Base-by-base conservation (phyloP, 495 filamentous ascomycete genomes). In the Hypoxylon trugodes region DNA sequence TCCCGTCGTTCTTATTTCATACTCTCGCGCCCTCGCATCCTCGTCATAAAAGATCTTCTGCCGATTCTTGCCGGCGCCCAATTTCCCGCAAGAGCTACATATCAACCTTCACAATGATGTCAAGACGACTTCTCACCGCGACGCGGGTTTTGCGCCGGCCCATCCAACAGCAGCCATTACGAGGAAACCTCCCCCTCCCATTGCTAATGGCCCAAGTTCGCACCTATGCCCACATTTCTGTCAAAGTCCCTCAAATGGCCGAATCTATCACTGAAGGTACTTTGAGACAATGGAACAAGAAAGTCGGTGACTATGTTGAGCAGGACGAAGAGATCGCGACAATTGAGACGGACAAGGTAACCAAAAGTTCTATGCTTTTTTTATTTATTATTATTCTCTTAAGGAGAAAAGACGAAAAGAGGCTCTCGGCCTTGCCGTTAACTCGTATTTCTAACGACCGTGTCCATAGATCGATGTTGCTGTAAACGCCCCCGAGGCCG, bases 261-360 rank as follows among this genome's bases (percentile, higher is more conserved):
- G 95, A 99, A 75, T 99, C 96, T 10, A 98, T 99, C 73, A 96
- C 91, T 35, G 95, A 99, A 76, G 95, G 95, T 50, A 98, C 96
- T 15, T 75, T 99, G 72, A 98, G 96, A 79, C 92, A 96, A 69
- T 99, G 90, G 81, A 89, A 86, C 58, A 98, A 98, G 84, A 86
- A 96, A 79, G 81, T 97, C 73, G 95, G 95, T 53, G 96, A 99
- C 79, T 95, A 85, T 68, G 93, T 99, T 12, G 91, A 95, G 79
- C 88, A 89, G 70, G 96, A 98, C 70, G 96, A 99, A 76, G 96
- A 98, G 74, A 95, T 99, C 72, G 96, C 95, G 24, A 96, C 96
- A 28, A 99, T 99, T 72, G 95, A 99, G 77, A 99, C 95, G n/a
- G 96, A 99, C 83, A 99, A 99, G 90, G 93, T 93, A 82, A 61